Percentiles rank a stretch among this genome's conserved stretches.
phyloP scores from a whole-genome alignment of 345 rosid genomes.

The Brassica carinata region DNA sequence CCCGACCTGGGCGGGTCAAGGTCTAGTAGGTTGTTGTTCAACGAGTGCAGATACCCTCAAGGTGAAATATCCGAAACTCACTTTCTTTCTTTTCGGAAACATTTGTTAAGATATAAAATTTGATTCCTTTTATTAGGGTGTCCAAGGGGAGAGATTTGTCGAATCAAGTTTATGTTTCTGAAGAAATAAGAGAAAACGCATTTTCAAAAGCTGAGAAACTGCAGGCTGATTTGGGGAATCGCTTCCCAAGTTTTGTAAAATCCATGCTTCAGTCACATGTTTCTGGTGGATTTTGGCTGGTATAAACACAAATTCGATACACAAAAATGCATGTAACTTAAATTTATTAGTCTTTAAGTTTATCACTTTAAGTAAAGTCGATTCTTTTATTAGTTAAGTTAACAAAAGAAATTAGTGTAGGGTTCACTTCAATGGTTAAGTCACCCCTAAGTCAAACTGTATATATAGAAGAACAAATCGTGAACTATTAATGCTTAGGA shows the following conservation, averaged over 20 bases:
- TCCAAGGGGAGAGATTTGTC: constrained; percentile 50
- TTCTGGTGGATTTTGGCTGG: constrained; percentile 95
- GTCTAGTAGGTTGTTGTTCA: constrained; percentile 51
- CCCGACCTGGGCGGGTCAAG: too few relatives aligned
- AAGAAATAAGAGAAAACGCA: constrained; percentile 57
- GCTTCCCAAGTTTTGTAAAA: constrained; percentile 58
- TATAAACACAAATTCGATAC: constrained; percentile 23
- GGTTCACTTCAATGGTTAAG: too few relatives aligned
- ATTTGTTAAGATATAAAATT: not conserved
- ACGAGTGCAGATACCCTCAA: constrained; percentile 49
- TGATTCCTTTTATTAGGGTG: constrained; percentile 27
- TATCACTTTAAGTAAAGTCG: too few relatives aligned
- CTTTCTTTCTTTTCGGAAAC: not conserved
- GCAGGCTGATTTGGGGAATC: constrained; percentile 49
- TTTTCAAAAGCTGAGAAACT: constrained; percentile 62
- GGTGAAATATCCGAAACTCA: constrained; percentile 30
- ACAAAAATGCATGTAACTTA: too few relatives aligned
- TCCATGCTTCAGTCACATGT: constrained; percentile 91
- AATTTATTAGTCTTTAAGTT: too few relatives aligned
- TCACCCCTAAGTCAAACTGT: too few relatives aligned
- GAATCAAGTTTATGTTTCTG: constrained; percentile 60
- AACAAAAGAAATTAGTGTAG: too few relatives aligned
- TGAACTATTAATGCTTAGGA: too few relatives aligned
- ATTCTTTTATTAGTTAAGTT: too few relatives aligned
- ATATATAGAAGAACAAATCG: too few relatives aligned